Percentiles rank a stretch among this genome's conserved stretches.
These are phyloP conservation scores for Epichloe scottii DNA, from an alignment of 2,329 filamentous ascomycete genomes.

Conservation along the genomic window DNA sequence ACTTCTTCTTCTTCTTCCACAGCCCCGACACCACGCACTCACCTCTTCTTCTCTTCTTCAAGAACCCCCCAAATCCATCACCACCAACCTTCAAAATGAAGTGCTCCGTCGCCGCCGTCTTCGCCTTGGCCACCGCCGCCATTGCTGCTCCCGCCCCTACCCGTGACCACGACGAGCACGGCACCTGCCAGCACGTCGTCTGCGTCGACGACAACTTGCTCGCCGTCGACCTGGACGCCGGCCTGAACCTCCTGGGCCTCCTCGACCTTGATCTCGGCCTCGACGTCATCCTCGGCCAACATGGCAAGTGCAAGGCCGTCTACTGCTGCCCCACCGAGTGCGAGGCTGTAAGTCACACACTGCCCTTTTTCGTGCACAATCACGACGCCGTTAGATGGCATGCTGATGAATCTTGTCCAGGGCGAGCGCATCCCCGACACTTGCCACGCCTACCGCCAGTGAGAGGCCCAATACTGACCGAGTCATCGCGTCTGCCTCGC, in stretches of 20 bases:
- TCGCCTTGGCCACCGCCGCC: slow-evolving; percentile 3
- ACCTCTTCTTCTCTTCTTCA: not conserved
- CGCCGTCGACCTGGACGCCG: not conserved
- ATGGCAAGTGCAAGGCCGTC: not conserved
- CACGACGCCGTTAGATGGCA: too few species aligned
- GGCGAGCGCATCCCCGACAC: not conserved
- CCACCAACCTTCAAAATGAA: slow-evolving; percentile 1
- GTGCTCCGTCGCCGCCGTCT: slow-evolving; percentile 2
- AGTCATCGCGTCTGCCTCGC: not conserved
- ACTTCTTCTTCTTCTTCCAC: not conserved
- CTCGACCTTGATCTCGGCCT: not conserved
- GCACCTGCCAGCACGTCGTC: not conserved
- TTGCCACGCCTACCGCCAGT: not conserved
- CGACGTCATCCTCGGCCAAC: not conserved
- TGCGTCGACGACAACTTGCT: not conserved
- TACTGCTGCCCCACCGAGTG: not conserved
- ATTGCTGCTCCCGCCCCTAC: not conserved
- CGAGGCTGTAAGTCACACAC: not conserved
- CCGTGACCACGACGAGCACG: not conserved
- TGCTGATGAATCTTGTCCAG: not conserved
- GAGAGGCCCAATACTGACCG: too few species aligned
- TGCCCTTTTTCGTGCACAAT: not conserved
- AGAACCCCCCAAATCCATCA: not conserved
- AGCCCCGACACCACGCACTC: not conserved
- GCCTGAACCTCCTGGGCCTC: not conserved